A percentile compares a stretch with the other conserved stretches of the same genome.
These are phyloP conservation scores for Physcomitrium patens DNA, from an alignment of 225 moss, liverwort and hornwort genomes.

Conservation along the genomic window DNA sequence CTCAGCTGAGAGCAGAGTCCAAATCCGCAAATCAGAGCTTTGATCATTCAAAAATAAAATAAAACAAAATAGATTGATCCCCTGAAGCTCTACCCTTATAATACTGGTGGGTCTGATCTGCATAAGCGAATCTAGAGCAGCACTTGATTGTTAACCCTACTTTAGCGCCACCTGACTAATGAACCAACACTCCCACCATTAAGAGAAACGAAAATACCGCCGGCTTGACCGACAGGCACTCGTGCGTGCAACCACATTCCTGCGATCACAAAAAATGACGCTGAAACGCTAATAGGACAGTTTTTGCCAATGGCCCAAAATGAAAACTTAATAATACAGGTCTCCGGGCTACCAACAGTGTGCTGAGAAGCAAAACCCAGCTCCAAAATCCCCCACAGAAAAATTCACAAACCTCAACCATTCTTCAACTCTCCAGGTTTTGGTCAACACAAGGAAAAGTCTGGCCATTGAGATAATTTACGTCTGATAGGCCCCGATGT, in stretches of 20 bases:
- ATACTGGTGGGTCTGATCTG: neutral
- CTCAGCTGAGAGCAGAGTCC: neutral
- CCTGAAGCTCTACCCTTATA: neutral
- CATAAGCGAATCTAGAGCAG: neutral
- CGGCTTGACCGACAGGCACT: neutral
- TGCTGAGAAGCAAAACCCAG: too few relatives aligned
- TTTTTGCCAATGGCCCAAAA: too few relatives aligned
- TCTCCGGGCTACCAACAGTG: too few relatives aligned
- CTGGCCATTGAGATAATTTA: too few relatives aligned
- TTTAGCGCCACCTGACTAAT: neutral
- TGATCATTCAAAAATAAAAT: neutral
- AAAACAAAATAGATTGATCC: neutral
- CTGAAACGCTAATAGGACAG: neutral
- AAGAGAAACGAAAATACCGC: slow-evolving; percentile 3
- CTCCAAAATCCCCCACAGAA: too few relatives aligned
- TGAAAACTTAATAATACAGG: too few relatives aligned
- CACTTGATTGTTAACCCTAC: neutral
- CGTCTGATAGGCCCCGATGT: too few relatives aligned
- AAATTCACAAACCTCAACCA: too few relatives aligned
- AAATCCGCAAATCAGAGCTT: neutral
- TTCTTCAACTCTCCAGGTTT: too few relatives aligned
- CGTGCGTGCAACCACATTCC: neutral
- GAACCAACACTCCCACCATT: neutral
- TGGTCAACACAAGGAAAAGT: too few relatives aligned
- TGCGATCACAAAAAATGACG: neutral